Evolutionary conservation across 1,284 basidiomycete species (phyloP), one percentile per base, ranked within the genome.

Genomic region (Salmacisia buchloeana): DNA sequence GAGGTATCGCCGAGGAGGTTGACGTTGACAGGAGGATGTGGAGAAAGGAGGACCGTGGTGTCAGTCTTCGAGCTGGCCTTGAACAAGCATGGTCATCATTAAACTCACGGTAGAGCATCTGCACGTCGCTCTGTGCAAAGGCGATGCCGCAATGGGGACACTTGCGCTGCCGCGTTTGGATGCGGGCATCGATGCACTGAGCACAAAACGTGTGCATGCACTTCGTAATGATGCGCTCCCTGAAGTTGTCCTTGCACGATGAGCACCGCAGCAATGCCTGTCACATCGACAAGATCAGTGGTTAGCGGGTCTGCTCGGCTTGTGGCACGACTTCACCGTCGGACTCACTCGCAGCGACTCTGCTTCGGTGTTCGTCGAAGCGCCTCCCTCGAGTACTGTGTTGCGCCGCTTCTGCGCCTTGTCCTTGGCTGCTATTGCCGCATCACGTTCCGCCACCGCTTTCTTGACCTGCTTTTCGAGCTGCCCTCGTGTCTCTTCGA

Each of bases 191-290:
- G 54, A 98, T 86, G 79, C 94, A 87, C 25, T 84, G 82, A 78
- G 89, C 89, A 83, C 94, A 97, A 81, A 97, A 94, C 0, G 92
- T 91, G 80, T 97, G 94, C 86, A 91, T 88, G 83, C 94, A 99
- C 80, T 94, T 94, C 29, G 87, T 89, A 71, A 99, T 87, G 64
- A 94, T 87, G 36, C 90, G 89, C 67, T 88, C 86, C 60, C 94
- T 89, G 81, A 94, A 89, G 65, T 88, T 85, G 66, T 86, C 84
- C 68, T 88, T 87, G 82, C 94, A 99, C 9, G 90, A 92, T 25
- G 91, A 92, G 81, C 96, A 99, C 75, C 91, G 89, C 54, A 98
- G 85, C 49, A 97, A 83, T 79, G 85, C 85, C 92, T 94, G 80
- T 10, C 23, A 10, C 13, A 64, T n/a, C 33, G 18, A n/a, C 23